Conservation (phyloP, 257 asterid species). For the Forsythia suspensa region DNA sequence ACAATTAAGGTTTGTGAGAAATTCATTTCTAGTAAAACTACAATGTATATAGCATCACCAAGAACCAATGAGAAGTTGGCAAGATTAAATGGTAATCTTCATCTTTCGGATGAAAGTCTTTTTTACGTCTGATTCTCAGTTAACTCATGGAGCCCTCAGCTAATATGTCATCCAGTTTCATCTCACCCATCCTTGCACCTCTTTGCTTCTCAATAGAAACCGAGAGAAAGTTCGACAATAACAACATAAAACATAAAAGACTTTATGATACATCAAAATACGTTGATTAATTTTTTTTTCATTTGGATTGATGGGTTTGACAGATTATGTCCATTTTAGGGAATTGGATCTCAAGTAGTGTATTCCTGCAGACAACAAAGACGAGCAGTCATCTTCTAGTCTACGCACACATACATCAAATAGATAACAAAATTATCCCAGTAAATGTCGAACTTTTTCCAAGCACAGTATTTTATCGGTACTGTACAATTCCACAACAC, state of each 20-base stretch:
- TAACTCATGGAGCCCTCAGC: neutral
- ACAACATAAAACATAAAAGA: neutral
- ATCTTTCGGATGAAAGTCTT: too few relatives aligned
- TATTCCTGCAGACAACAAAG: constrained; percentile 18
- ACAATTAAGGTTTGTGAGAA: neutral
- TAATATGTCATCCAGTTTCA: neutral
- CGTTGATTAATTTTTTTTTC: neutral
- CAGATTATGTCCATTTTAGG: constrained; percentile 1
- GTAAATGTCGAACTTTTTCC: constrained; percentile 20
- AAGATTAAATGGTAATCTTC: too few relatives aligned
- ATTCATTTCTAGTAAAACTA: too few relatives aligned
- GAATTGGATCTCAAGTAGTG: constrained; percentile 9
- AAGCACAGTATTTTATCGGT: constrained; percentile 40
- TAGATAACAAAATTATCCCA: constrained; percentile 22
- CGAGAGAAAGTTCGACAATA: neutral
- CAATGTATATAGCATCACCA: too few relatives aligned
- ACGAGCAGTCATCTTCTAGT: constrained; percentile 15
- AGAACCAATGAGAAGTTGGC: too few relatives aligned
- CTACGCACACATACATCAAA: constrained; percentile 23
- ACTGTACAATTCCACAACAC: constrained; percentile 51
- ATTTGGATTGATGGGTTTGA: constrained; percentile 5
- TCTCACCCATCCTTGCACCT: neutral
- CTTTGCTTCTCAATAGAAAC: neutral
- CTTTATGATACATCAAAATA: constrained; percentile 7
- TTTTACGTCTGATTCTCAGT: neutral